A percentile compares a stretch with the other conserved stretches of the same genome.
These are phyloP conservation scores for Ceratobasidium sp. DNA, from an alignment of 1,284 basidiomycete genomes.

Conservation along the genomic window DNA sequence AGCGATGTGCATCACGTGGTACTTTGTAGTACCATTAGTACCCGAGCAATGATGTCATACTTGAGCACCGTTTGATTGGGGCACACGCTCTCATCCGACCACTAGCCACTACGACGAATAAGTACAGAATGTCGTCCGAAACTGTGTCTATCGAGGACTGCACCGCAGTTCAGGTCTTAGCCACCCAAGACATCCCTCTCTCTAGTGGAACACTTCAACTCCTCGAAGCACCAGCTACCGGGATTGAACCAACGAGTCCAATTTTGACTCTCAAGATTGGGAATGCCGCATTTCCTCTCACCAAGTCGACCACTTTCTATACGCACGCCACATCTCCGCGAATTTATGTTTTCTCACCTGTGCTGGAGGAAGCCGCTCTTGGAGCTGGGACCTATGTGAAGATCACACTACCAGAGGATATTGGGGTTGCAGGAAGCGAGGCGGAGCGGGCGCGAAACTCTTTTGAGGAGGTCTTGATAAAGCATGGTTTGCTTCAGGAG, in stretches of 20 bases:
- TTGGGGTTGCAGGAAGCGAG: conserved; percentile 11
- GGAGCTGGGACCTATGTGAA: conserved; percentile 34
- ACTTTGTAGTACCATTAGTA: no score
- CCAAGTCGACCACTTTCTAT: conserved; percentile 24
- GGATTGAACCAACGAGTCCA: background rate
- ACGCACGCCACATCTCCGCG: conserved; percentile 25
- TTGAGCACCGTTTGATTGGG: background rate
- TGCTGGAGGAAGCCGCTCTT: conserved; percentile 18
- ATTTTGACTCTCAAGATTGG: conserved; percentile 34
- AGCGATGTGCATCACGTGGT: no score
- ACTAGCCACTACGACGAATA: no score
- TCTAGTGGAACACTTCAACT: conserved; percentile 27
- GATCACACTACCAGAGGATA: conserved; percentile 27
- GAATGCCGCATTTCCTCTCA: conserved; percentile 32
- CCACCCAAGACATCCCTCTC: conserved; percentile 22
- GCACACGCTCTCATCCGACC: background rate
- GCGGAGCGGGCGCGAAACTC: background rate
- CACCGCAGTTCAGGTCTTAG: conserved; percentile 14
- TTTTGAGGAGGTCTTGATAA: conserved; percentile 26
- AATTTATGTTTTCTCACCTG: conserved; percentile 30
- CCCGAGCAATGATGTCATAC: conserved; percentile 5
- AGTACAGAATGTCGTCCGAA: conserved; percentile 8
- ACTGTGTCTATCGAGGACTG: conserved; percentile 24
- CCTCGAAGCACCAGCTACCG: background rate
- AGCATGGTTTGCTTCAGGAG: conserved; percentile 34